Percentiles rank a stretch among this genome's conserved stretches.
These are phyloP conservation scores for Geum urbanum DNA, from an alignment of 306 rosid species.

Conservation along the genomic window DNA sequence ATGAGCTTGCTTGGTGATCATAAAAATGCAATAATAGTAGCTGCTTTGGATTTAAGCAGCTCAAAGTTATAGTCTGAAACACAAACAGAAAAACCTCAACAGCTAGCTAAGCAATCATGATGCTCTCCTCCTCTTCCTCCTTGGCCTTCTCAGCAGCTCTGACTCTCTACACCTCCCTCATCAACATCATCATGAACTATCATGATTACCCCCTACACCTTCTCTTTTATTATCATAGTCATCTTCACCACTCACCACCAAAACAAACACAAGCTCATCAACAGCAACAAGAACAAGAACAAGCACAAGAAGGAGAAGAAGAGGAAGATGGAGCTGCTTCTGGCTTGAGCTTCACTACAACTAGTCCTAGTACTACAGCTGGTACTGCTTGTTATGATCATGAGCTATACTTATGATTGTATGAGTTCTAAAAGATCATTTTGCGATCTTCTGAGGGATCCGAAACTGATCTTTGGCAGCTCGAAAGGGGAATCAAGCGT, in stretches of 20 bases:
- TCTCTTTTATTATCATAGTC: slow-evolving; percentile 34
- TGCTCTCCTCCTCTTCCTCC: slow-evolving; percentile 43
- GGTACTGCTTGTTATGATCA: background rate
- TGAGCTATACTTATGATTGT: slow-evolving; percentile 18
- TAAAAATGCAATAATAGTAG: slow-evolving; percentile 32
- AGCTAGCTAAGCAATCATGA: slow-evolving; percentile 50
- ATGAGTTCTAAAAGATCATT: slow-evolving; percentile 24
- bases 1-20: slow-evolving; percentile 35
- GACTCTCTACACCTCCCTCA: slow-evolving; percentile 31
- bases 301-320: slow-evolving; percentile 22
- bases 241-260: slow-evolving; percentile 16
- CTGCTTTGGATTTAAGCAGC: too few species aligned
- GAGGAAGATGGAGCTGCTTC: slow-evolving; percentile 20
- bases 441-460: slow-evolving; percentile 34
- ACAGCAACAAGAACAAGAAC: slow-evolving; percentile 16
- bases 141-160: slow-evolving; percentile 42
- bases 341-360: slow-evolving; percentile 9
- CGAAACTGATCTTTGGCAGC: slow-evolving; percentile 15
- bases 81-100: slow-evolving; percentile 51
- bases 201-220: slow-evolving; percentile 66
- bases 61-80: too few species aligned
- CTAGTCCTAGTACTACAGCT: background rate
- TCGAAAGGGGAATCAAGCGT: slow-evolving; percentile 86
- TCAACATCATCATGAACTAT: slow-evolving; percentile 49
- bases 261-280: slow-evolving; percentile 9